Evolutionary conservation across 2,329 filamentous ascomycete genomes (phyloP).

Genomic region (Clonostachys byssicola): DNA sequence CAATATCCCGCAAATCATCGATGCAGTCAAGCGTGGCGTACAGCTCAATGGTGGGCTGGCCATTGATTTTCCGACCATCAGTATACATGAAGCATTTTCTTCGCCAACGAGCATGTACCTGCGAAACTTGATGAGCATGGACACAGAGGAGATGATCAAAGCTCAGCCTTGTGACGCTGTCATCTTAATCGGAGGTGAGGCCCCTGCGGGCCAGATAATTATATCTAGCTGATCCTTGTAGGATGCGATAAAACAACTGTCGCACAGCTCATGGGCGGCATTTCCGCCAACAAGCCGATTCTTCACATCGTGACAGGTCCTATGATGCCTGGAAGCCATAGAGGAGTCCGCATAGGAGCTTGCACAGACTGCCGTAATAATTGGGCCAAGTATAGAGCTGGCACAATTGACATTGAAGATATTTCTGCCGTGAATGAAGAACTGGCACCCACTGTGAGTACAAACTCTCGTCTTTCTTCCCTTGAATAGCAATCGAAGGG

Average conservation of each 20-base stretch:
- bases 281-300: slow-evolving; percentile 70
- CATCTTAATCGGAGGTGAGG: slow-evolving; percentile 54
- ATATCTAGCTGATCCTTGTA: too few relatives aligned
- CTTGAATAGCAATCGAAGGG: too few relatives aligned
- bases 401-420: slow-evolving; percentile 66
- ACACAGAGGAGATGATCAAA: slow-evolving; percentile 73
- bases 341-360: slow-evolving; percentile 61
- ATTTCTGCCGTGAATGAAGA: slow-evolving; percentile 69
- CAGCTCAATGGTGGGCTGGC: slow-evolving; percentile 64
- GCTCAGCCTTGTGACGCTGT: slow-evolving; percentile 68
- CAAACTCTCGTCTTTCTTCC: too few relatives aligned
- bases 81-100: slow-evolving; percentile 65
- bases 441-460: slow-evolving; percentile 54
- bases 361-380: slow-evolving; percentile 74
- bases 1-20: slow-evolving; percentile 67
- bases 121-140: slow-evolving; percentile 74
- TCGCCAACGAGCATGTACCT: slow-evolving; percentile 72
- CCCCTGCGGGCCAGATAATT: too few relatives aligned
- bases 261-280: slow-evolving; percentile 71
- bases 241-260: slow-evolving; percentile 71
- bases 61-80: slow-evolving; percentile 72
- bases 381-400: slow-evolving; percentile 66
- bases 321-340: slow-evolving; percentile 69
- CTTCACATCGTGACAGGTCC: slow-evolving; percentile 67
- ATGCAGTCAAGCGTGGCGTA: slow-evolving; percentile 65